Conservation (phyloP, 805 yeast species). For the Cyberlindnera mycetangii region DNA sequence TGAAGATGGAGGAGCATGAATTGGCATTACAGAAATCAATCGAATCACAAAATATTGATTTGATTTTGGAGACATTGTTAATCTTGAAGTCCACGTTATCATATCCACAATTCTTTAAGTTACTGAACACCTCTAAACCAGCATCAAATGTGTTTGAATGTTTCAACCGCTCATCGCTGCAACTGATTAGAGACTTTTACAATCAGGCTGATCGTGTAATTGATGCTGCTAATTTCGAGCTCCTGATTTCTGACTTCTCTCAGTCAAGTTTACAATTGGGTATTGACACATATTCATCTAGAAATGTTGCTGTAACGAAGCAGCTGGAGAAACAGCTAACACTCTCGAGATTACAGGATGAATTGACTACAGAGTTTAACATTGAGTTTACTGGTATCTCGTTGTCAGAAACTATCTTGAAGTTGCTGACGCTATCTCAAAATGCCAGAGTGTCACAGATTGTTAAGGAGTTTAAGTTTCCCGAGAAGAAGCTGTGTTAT, state of each 20-base stretch:
- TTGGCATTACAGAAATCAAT: slow-evolving; percentile 67
- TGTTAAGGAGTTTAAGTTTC: slow-evolving; percentile 50
- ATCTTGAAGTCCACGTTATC: slow-evolving; percentile 52
- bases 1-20: slow-evolving; percentile 70
- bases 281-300: slow-evolving; percentile 28
- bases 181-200: slow-evolving; percentile 49
- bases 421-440: slow-evolving; percentile 48
- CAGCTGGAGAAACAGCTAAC: slow-evolving; percentile 43
- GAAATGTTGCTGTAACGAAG: slow-evolving; percentile 34
- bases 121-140: slow-evolving; percentile 47
- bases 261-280: slow-evolving; percentile 22
- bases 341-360: slow-evolving; percentile 42
- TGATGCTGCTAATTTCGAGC: slow-evolving; percentile 43
- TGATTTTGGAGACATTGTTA: slow-evolving; percentile 55
- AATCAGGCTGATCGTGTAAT: slow-evolving; percentile 60
- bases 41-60: slow-evolving; percentile 38
- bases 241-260: slow-evolving; percentile 24
- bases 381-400: slow-evolving; percentile 41
- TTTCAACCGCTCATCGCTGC: slow-evolving; percentile 33
- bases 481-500: slow-evolving; percentile 56
- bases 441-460: slow-evolving; percentile 44
- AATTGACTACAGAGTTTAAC: slow-evolving; percentile 40
- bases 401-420: slow-evolving; percentile 45
- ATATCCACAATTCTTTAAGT: slow-evolving; percentile 63
- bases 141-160: slow-evolving; percentile 35